A percentile compares a stretch with the other conserved stretches of the same genome.
Evolutionary conservation across 768 basidiomycete species (phyloP).

Genomic region (Amanita pseudoporphyria): DNA sequence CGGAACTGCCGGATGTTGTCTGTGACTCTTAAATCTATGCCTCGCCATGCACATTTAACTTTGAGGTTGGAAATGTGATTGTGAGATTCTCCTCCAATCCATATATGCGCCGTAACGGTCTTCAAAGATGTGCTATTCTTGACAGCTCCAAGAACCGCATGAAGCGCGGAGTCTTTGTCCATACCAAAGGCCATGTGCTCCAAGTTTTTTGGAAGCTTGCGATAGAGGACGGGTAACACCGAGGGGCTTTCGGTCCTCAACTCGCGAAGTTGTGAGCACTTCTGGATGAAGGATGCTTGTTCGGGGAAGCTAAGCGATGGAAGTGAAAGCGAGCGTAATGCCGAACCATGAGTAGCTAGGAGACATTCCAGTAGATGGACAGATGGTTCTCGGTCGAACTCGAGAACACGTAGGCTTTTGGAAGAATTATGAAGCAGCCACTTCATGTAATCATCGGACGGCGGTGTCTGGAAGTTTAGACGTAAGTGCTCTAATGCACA

Average conservation of each 20-base stretch:
- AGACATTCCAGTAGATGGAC: conserved; percentile 45
- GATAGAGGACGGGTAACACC: background rate
- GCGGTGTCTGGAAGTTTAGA: conserved; percentile 57
- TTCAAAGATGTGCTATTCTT: conserved; percentile 34
- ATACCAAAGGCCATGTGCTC: conserved; percentile 54
- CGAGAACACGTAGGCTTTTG: conserved; percentile 38
- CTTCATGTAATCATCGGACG: conserved; percentile 51
- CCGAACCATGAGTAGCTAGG: conserved; percentile 35
- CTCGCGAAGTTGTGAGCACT: conserved; percentile 41
- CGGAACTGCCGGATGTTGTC: conserved; percentile 46
- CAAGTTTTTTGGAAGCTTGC: conserved; percentile 16
- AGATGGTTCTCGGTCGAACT: conserved; percentile 54
- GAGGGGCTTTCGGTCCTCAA: conserved; percentile 43
- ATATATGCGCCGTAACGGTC: conserved; percentile 43
- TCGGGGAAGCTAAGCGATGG: conserved; percentile 44
- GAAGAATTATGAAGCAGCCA: conserved; percentile 61
- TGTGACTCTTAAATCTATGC: conserved; percentile 44
- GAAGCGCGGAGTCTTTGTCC: conserved; percentile 44
- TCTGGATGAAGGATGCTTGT: conserved; percentile 33
- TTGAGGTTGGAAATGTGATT: conserved; percentile 43
- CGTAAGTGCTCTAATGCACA: conserved; percentile 42
- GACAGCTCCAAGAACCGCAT: conserved; percentile 45
- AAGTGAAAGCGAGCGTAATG: conserved; percentile 45
- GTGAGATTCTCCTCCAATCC: conserved; percentile 41
- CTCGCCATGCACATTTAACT: conserved; percentile 55